A percentile compares a stretch with the other conserved stretches of the same genome.
Conservation (phyloP, 176 grass and related monocot genomes). For the Oryza longistaminata region DNA sequence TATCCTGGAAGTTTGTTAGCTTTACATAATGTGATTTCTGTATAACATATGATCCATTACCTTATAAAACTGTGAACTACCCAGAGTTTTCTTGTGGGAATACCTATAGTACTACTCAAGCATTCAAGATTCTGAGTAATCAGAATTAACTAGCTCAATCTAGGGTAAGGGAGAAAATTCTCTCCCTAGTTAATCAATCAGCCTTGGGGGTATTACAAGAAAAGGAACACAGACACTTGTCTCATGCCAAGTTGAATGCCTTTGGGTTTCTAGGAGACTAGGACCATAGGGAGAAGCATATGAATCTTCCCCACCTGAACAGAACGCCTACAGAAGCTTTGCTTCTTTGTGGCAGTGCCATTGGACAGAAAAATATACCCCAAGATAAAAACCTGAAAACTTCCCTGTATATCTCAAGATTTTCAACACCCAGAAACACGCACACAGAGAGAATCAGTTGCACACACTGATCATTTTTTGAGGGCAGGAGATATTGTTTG, state of each 20-base stretch:
- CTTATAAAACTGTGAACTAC: not conserved
- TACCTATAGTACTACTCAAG: not conserved
- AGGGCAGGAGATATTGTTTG: slow-evolving; percentile 30
- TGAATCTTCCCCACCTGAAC: slow-evolving; percentile 10
- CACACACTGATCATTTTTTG: slow-evolving; percentile 51
- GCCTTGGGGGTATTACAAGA: slow-evolving; percentile 19
- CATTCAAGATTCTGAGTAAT: slow-evolving; percentile 9
- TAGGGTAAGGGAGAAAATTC: slow-evolving; percentile 26
- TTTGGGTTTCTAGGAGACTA: not conserved
- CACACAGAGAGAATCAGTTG: slow-evolving; percentile 30
- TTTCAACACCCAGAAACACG: not conserved
- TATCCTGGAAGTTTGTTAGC: not conserved
- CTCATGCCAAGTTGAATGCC: slow-evolving; percentile 28
- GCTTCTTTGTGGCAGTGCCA: slow-evolving; percentile 21
- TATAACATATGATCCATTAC: slow-evolving; percentile 15
- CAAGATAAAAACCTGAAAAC: slow-evolving; percentile 36
- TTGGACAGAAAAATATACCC: slow-evolving; percentile 6
- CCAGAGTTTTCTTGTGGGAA: not conserved
- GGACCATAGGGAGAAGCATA: not conserved
- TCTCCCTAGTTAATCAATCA: slow-evolving; percentile 28
- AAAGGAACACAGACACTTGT: slow-evolving; percentile 28
- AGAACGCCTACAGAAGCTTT: slow-evolving; percentile 30
- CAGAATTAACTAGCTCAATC: slow-evolving; percentile 39
- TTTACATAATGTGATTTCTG: not conserved
- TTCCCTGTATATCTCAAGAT: slow-evolving; percentile 18